Conservation (phyloP, 306 rosid species). For the Dryas drummondii region DNA sequence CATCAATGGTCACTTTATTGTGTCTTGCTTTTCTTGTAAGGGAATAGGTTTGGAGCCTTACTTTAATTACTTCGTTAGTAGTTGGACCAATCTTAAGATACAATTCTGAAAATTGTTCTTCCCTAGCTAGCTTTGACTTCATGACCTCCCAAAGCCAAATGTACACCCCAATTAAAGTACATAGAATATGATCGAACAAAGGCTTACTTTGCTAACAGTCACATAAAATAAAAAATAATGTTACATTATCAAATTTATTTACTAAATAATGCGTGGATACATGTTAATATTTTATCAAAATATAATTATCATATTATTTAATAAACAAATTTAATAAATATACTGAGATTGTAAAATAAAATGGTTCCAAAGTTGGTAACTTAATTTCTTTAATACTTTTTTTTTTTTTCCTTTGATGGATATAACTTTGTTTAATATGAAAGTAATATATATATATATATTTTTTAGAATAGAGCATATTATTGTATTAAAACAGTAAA, state of each 20-base stretch:
- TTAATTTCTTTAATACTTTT: no score
- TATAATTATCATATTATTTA: no score
- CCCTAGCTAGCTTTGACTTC: constrained; percentile 7
- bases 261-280: no score
- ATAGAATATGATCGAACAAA: background rate
- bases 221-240: background rate
- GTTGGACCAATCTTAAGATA: constrained; percentile 5
- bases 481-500: no score
- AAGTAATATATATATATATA: no score
- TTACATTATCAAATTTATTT: background rate
- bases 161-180: constrained; percentile 7
- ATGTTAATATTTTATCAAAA: no score
- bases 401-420: no score
- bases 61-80: background rate
- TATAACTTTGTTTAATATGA: background rate
- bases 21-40: background rate
- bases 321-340: no score
- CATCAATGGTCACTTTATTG: background rate
- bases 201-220: background rate
- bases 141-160: background rate
- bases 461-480: no score
- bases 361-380: no score
- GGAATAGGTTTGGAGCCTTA: background rate
- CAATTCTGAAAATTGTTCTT: background rate
- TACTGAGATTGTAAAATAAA: no score